Percentiles rank a stretch among this genome's conserved stretches.
Conservation (phyloP, 495 filamentous ascomycete species). For the Xylaria curta region DNA sequence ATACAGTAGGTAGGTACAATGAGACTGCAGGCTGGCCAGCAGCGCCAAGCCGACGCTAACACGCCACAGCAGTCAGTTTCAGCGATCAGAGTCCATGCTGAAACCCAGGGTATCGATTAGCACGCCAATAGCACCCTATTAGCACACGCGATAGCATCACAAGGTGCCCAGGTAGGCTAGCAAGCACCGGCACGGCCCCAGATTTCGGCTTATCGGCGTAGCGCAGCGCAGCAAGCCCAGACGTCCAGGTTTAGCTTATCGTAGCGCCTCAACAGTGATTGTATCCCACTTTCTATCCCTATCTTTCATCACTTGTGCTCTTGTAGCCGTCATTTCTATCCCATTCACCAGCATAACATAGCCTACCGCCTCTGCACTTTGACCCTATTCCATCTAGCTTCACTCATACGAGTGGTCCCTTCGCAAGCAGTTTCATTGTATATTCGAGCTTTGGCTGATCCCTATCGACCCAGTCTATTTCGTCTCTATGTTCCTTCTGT, state of each 20-base stretch:
- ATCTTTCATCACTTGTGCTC: conserved; percentile 3
- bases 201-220: conserved; percentile 18
- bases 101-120: conserved; percentile 11
- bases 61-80: conserved; percentile 16
- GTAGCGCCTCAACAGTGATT: conserved; percentile 3
- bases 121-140: conserved; percentile 6
- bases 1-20: not conserved
- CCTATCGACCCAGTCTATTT: not conserved
- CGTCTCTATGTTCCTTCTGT: not conserved
- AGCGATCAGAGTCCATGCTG: conserved; percentile 14
- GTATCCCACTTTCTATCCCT: conserved; percentile 19
- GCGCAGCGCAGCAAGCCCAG: not conserved
- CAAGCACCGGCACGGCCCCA: conserved; percentile 15
- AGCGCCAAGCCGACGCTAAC: conserved; percentile 20
- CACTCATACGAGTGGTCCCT: no score
- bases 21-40: not conserved
- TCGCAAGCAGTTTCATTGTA: not conserved
- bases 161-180: conserved; percentile 8
- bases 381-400: not conserved
- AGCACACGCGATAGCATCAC: conserved; percentile 19
- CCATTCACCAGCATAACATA: not conserved
- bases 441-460: not conserved
- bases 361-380: not conserved
- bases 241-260: conserved; percentile 11
- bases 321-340: conserved; percentile 15